Evolutionary conservation across 345 rosid species (phyloP), one percentile per base, ranked within the genome.

Genomic region (Eucalyptus regnans): DNA sequence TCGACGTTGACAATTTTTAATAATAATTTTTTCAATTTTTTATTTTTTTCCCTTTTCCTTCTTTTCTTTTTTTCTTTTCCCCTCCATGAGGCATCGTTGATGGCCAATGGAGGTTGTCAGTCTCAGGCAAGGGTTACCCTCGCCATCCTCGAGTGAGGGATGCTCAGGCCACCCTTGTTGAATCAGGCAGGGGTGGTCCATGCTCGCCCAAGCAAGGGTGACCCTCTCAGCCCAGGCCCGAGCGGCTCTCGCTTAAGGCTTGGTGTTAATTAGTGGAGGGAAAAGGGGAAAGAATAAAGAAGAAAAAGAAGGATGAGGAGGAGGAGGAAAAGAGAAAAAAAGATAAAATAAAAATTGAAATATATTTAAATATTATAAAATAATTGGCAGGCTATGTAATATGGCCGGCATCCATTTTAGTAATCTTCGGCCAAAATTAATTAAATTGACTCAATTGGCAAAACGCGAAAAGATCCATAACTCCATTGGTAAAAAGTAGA

Each of bases 391-490:
- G 25, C 0, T 52, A 52, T 52, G 0, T 52, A 52, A 52, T 52
- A 52, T 52, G 2, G 5, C 0, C 10, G 1, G 5, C 2, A 1
- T 52, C 0, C 10, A 52, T 52, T 20, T 52, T 52, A 56, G 0
- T 22, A 22, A 23, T 23, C 9, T 56, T 56, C 1, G 3, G 6
- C 1, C 3, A 56, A 56, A 56, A 56, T 22, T 25, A 25, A 56
- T 25, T 56, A 2, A 56, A 56, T 56, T 4, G 6, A 56, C 1
- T 23, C 1, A 56, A 56, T 56, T 9, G 0, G 0, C 0, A 56
- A 56, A 56, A 9, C 1, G 6, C 1, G 5, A 56, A 4, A 56
- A 56, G 1, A 56, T 23, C 0, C 12, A 9, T 4, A 56, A 56
- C 29, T 56, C 6, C 0, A 23, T 9, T 23, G 6, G 3, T 56